Evolutionary conservation across 805 yeast genomes (phyloP).

Genomic region (Wickerhamiella australiensis): DNA sequence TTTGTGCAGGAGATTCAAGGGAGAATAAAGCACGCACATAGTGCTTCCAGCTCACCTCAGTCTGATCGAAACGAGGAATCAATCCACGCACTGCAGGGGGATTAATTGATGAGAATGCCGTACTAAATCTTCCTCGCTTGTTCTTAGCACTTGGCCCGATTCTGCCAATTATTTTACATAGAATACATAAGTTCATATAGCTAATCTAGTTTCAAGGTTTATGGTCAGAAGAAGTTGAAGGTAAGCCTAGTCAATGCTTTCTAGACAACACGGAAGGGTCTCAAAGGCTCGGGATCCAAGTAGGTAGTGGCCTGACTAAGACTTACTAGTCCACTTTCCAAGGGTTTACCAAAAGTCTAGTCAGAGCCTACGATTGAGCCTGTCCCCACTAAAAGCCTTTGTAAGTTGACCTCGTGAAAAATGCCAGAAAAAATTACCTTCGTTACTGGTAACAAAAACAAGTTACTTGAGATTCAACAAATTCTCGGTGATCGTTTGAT

Average conservation of each 20-base stretch:
- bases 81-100: not conserved
- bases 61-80: not conserved
- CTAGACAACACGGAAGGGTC: too few species aligned
- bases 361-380: too few species aligned
- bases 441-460: constrained; percentile 83
- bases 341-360: too few species aligned
- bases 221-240: too few species aligned
- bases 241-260: too few species aligned
- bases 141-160: too few species aligned
- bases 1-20: constrained; percentile 47
- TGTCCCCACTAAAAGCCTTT: not conserved
- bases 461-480: constrained; percentile 70
- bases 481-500: constrained; percentile 44
- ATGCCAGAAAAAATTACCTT: constrained; percentile 38
- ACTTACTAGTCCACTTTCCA: too few species aligned
- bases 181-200: not conserved
- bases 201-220: not conserved
- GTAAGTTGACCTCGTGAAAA: not conserved
- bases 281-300: too few species aligned
- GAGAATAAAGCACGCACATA: not conserved
- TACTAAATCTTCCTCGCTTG: too few species aligned
- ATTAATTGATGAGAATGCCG: too few species aligned
- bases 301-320: too few species aligned
- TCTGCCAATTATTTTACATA: not conserved
- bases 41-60: not conserved